phyloP scores from a whole-genome alignment of 257 asterid species.

The Mitragyna speciosa region DNA sequence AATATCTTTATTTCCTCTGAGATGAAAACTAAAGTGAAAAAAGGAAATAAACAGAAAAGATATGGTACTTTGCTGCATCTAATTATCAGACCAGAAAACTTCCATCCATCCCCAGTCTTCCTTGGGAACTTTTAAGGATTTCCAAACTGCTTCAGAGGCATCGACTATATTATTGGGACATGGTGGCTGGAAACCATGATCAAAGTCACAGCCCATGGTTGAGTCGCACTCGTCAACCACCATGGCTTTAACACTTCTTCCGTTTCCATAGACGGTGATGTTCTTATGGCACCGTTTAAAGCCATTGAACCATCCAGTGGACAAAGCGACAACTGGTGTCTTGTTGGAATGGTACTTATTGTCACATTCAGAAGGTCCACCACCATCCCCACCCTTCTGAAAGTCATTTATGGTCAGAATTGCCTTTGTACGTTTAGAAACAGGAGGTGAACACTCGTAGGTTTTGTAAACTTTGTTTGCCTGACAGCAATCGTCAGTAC shows the following conservation, averaged over 20 bases:
- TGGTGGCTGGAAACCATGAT: constrained; percentile 32
- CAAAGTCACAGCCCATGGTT: constrained; percentile 20
- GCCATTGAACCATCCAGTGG: constrained; percentile 26
- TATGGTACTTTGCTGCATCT: neutral
- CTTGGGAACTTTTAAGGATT: constrained; percentile 22
- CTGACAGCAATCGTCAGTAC: constrained; percentile 12
- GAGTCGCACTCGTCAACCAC: constrained; percentile 40
- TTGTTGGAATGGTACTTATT: constrained; percentile 24
- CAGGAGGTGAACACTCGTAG: constrained; percentile 27
- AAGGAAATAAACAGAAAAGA: neutral
- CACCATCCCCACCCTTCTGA: constrained; percentile 28
- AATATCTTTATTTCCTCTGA: too few species aligned
- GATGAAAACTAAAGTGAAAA: neutral
- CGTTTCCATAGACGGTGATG: constrained; percentile 25
- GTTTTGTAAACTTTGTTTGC: constrained; percentile 7
- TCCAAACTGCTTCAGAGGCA: constrained; percentile 39
- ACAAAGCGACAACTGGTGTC: constrained; percentile 27
- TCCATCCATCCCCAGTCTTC: constrained; percentile 30
- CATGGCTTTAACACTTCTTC: constrained; percentile 22
- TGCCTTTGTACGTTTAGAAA: constrained; percentile 20
- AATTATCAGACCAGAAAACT: constrained; percentile 35
- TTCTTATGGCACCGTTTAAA: constrained; percentile 19
- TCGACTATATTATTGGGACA: constrained; percentile 37
- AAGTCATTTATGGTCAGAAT: constrained; percentile 22
- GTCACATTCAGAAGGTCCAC: constrained; percentile 32